Evolutionary conservation across 352 stramenopile genomes (phyloP).

Genomic region (Saprolegnia parasitica): DNA sequence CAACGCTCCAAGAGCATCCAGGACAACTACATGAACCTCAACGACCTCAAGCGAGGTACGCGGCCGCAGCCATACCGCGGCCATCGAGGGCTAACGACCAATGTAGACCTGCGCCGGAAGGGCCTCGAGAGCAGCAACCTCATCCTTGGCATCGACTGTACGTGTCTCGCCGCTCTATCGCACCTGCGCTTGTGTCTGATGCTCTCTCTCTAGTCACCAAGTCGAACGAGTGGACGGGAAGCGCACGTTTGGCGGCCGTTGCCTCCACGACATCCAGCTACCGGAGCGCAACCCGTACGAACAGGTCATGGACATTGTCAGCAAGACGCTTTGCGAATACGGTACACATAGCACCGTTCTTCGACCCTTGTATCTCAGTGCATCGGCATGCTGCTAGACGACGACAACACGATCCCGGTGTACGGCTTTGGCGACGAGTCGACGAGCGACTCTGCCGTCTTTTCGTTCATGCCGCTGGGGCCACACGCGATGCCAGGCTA

Average conservation of each 20-base stretch:
- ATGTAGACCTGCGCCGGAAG: slow-evolving; percentile 54
- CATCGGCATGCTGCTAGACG: slow-evolving; percentile 40
- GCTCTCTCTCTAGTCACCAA: slow-evolving; percentile 75
- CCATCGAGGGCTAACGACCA: neutral
- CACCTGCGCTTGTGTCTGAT: slow-evolving; percentile 33
- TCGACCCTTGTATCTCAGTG: neutral
- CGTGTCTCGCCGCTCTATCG: slow-evolving; percentile 51
- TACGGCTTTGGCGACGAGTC: slow-evolving; percentile 81
- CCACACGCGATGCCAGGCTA: slow-evolving; percentile 42
- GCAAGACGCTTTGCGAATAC: slow-evolving; percentile 65
- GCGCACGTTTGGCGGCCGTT: slow-evolving; percentile 61
- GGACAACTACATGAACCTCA: slow-evolving; percentile 29
- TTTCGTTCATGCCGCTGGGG: slow-evolving; percentile 43
- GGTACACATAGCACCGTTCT: slow-evolving; percentile 34
- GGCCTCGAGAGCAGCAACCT: slow-evolving; percentile 83
- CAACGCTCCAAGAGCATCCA: slow-evolving; percentile 10
- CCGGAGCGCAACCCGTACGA: slow-evolving; percentile 70
- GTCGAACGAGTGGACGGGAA: slow-evolving; percentile 88
- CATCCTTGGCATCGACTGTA: slow-evolving; percentile 83
- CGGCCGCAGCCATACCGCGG: neutral
- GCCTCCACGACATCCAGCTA: slow-evolving; percentile 64
- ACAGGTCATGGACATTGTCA: slow-evolving; percentile 78
- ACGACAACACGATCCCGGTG: slow-evolving; percentile 79
- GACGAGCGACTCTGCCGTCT: slow-evolving; percentile 72
- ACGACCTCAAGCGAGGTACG: slow-evolving; percentile 26